A percentile compares a stretch with the other conserved stretches of the same genome.
Evolutionary conservation across 345 rosid species (phyloP).

Genomic region (Hirschfeldia incana): DNA sequence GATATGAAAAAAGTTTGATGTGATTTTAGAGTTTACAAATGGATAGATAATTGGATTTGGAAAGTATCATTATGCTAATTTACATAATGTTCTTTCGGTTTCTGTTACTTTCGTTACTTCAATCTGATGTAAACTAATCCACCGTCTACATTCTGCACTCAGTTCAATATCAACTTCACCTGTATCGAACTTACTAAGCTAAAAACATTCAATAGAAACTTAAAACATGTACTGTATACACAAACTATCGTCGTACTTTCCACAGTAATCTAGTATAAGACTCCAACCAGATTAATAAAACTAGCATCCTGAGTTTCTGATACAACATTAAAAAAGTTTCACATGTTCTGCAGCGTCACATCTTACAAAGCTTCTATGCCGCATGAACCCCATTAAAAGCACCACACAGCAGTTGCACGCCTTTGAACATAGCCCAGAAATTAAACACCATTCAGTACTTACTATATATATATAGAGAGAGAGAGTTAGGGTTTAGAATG

Average conservation of each 20-base stretch:
- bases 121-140: background rate
- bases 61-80: background rate
- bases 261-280: background rate
- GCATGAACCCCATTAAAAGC: conserved; percentile 5
- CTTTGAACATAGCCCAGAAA: conserved; percentile 12
- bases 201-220: background rate
- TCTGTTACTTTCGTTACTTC: background rate
- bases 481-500: conserved; percentile 13
- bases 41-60: background rate
- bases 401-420: conserved; percentile 2
- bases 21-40: background rate
- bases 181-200: background rate
- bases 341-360: conserved; percentile 11
- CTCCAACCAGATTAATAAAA: background rate
- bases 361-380: conserved; percentile 17
- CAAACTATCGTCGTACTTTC: background rate
- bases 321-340: background rate
- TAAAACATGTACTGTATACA: background rate
- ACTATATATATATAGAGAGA: conserved; percentile 2
- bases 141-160: background rate
- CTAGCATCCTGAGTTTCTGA: conserved; percentile 4
- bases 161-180: background rate
- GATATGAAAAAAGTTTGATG: background rate
- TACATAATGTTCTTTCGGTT: background rate
- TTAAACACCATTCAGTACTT: conserved; percentile 27